phyloP scores from a whole-genome alignment of 176 grass and related monocot genomes.

The Musa acuminata region DNA sequence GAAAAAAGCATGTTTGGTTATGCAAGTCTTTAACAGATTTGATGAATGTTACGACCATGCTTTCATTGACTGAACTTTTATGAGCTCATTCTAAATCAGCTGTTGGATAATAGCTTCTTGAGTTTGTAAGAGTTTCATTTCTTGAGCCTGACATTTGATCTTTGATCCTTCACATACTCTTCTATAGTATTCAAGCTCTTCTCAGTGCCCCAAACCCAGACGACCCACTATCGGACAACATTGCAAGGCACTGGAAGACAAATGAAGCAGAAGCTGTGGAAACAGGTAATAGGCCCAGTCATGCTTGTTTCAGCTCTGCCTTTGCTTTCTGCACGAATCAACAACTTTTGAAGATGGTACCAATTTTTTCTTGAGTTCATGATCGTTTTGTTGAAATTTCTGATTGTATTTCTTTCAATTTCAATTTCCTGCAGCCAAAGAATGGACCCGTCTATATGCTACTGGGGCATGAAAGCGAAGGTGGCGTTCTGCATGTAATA shows the following conservation, averaged over 20 bases:
- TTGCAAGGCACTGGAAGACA: neutral
- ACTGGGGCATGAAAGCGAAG: neutral
- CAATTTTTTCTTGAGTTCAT: too few relatives aligned
- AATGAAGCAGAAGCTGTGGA: neutral
- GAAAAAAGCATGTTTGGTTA: too few relatives aligned
- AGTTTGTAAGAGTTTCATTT: neutral
- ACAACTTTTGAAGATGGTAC: too few relatives aligned
- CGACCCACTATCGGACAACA: conserved; percentile 1
- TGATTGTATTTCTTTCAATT: neutral
- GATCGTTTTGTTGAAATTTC: neutral
- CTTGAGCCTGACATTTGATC: neutral
- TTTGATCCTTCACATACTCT: neutral
- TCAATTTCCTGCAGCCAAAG: neutral
- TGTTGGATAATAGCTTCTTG: neutral
- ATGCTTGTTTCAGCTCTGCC: neutral
- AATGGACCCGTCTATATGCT: neutral
- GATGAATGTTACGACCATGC: too few relatives aligned
- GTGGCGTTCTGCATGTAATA: neutral
- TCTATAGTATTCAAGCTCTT: neutral
- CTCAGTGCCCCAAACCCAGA: neutral
- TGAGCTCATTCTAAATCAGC: neutral
- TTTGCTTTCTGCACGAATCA: too few relatives aligned
- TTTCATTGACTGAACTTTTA: neutral
- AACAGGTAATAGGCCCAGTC: neutral
- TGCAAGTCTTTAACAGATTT: too few relatives aligned